These are phyloP conservation scores for Fusarium stilboides DNA, from an alignment of 2,329 filamentous ascomycete genomes.

Conservation along the genomic window DNA sequence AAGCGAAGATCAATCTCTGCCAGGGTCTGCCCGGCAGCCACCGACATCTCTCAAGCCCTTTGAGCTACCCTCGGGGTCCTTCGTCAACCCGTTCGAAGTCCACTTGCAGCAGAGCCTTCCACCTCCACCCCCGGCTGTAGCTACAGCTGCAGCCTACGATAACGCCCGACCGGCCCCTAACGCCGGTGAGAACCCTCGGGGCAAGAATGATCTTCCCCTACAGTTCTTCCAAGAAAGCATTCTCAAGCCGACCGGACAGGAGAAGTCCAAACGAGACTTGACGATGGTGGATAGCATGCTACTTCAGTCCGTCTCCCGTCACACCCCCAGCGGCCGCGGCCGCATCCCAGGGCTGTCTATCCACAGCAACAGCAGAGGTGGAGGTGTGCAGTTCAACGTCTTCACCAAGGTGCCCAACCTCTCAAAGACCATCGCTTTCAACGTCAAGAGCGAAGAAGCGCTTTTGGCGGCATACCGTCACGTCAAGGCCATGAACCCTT, in stretches of 20 bases:
- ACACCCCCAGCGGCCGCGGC: not conserved
- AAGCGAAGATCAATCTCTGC: too few species aligned
- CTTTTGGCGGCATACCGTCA: conserved; percentile 16
- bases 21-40: not conserved
- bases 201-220: not conserved
- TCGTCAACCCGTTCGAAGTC: not conserved
- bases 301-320: conserved; percentile 6
- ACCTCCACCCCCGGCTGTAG: too few species aligned
- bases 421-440: conserved; percentile 18
- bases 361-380: conserved; percentile 22
- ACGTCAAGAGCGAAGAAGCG: conserved; percentile 21
- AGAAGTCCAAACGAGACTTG: not conserved
- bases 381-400: conserved; percentile 21
- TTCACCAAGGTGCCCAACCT: conserved; percentile 14
- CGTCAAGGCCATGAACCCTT: conserved; percentile 29
- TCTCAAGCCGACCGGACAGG: not conserved
- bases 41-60: not conserved
- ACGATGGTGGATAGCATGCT: conserved; percentile 25
- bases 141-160: too few species aligned
- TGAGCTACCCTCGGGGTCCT: not conserved
- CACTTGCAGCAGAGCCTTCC: not conserved
- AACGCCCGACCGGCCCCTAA: not conserved
- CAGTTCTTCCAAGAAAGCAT: not conserved
- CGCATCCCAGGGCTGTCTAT: not conserved
- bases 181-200: not conserved